phyloP scores from a whole-genome alignment of 2,329 filamentous ascomycete species.

The Penicillium rolfsii region DNA sequence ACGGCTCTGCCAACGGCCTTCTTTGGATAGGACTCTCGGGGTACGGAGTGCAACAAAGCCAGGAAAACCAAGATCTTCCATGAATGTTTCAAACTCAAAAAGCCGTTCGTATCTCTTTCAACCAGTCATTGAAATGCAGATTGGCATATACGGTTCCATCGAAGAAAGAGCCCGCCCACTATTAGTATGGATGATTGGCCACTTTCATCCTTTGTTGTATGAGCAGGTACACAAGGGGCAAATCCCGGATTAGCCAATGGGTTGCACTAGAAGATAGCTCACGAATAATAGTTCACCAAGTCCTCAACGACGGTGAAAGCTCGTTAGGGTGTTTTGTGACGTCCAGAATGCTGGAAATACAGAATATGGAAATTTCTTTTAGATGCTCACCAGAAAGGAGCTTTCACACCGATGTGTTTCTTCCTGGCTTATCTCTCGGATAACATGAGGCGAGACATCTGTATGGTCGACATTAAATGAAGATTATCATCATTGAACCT shows the following conservation, averaged over 20 bases:
- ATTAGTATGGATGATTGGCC: not conserved
- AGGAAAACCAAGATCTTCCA: not conserved
- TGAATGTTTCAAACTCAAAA: constrained; percentile 8
- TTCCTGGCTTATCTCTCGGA: too few relatives aligned
- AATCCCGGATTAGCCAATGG: not conserved
- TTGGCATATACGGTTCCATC: not conserved
- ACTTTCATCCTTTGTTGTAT: too few relatives aligned
- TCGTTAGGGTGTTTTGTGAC: not conserved
- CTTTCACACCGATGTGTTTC: too few relatives aligned
- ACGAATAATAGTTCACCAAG: too few relatives aligned
- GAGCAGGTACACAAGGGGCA: not conserved
- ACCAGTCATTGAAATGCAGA: not conserved
- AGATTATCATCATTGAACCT: too few relatives aligned
- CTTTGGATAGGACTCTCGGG: not conserved
- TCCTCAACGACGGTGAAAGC: not conserved
- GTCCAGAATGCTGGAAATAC: not conserved
- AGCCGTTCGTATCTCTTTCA: constrained; percentile 5
- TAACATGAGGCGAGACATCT: too few relatives aligned
- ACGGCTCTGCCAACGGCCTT: not conserved
- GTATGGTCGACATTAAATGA: too few relatives aligned
- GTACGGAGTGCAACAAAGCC: constrained; percentile 8
- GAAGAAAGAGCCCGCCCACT: not conserved
- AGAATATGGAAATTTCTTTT: not conserved
- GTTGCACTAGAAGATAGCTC: not conserved
- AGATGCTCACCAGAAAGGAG: not conserved